Percentiles rank a stretch among this genome's conserved stretches.
Conservation (phyloP, 768 basidiomycete genomes). For the Cystobasidium onofrii region DNA sequence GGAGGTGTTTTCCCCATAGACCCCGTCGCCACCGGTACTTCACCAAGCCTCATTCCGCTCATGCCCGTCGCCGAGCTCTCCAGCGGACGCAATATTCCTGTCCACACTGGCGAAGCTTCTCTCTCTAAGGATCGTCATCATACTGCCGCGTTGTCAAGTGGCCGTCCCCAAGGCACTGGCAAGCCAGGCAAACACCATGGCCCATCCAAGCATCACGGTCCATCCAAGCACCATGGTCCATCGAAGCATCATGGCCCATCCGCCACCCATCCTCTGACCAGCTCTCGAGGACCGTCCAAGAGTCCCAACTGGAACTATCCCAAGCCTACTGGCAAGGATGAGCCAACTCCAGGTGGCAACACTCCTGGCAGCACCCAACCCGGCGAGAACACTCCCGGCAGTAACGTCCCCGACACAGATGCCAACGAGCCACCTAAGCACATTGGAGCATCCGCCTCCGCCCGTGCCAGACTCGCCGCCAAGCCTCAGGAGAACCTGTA, state of each 20-base stretch:
- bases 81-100: background rate
- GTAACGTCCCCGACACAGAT: background rate
- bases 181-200: background rate
- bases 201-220: background rate
- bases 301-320: conserved; percentile 1
- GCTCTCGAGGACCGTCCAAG: conserved; percentile 15
- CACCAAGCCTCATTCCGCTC: background rate
- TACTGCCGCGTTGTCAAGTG: background rate
- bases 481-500: conserved; percentile 8
- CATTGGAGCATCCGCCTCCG: conserved; percentile 23
- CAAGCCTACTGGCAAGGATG: conserved; percentile 14
- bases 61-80: background rate
- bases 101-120: background rate
- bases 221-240: background rate
- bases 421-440: background rate
- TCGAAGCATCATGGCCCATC: background rate
- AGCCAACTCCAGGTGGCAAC: background rate
- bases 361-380: background rate
- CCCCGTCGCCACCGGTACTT: background rate
- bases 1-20: background rate
- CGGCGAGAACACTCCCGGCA: conserved; percentile 2
- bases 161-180: background rate
- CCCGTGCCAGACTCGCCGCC: conserved; percentile 16
- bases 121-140: background rate
- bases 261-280: background rate